Evolutionary conservation across 1,139 yeast species (phyloP), one percentile per base, ranked within the genome.

Genomic region (Hyphopichia wangnamkhiaoensis): DNA sequence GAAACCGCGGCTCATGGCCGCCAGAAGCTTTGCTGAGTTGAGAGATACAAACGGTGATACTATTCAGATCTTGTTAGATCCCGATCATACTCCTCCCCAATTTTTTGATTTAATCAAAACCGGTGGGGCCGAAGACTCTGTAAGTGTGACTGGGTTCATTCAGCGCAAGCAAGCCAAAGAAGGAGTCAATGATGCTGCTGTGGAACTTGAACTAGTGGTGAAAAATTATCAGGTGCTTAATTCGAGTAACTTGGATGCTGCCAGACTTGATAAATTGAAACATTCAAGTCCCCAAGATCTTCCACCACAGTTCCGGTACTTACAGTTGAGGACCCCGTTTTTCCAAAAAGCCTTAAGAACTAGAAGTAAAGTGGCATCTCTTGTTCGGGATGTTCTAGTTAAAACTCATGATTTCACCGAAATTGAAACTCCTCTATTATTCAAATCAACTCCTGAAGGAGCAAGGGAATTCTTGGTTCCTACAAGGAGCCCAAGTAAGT

Each of bases 391-490:
- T 0, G 63, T 66, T 0, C 68, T 93, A 25, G 48, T 56, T 3
- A 56, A 65, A 4, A 58, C 61, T 13, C 74, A 71, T 37, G 68
- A 67, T 9, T 93, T 93, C 59, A 76, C 78, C 0, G 98, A 93
- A 54, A 76, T 94, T 31, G 98, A 93, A 56, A 93, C 99, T 0
- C 99, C 99, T 0, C 60, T 91, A 12, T 64, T 93, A 23, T 93
- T 93, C 71, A 91, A 93, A 57, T 87, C 96, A 1, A 93, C 98
- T 0, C 98, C 98, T 0, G 99, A 93, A 62, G 99, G 99, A 9
- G 98, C 99, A 1, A 72, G 95, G 31, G 99, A 93, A 61, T 93
- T 93, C 56, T 63, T 94, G 39, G 98, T 93, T 0, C 98, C 98
- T 0, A 89, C 97, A 0, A 74, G 98, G 46, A 63, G 73, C 14